These are phyloP conservation scores for Leishmania major DNA, from an alignment of 208 protist genomes.

Conservation along the genomic window DNA sequence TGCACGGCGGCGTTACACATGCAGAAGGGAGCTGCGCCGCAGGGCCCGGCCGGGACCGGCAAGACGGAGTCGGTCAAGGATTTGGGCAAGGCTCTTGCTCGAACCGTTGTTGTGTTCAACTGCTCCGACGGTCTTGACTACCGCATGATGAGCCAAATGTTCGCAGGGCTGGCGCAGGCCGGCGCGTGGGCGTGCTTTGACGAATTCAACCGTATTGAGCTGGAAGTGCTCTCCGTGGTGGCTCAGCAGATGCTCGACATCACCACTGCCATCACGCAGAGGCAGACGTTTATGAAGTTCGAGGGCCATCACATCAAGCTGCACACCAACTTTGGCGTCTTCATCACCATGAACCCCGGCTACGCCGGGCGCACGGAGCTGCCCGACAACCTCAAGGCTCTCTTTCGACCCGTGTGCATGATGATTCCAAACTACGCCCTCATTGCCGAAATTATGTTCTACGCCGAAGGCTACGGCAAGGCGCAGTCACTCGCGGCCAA, in stretches of 20 bases:
- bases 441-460: slow-evolving; percentile 98
- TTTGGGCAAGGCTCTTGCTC: slow-evolving; percentile 89
- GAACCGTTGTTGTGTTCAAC: slow-evolving; percentile 95
- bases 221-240: slow-evolving; percentile 98
- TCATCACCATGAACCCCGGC: slow-evolving; percentile 98
- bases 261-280: slow-evolving; percentile 87
- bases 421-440: slow-evolving; percentile 97
- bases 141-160: slow-evolving; percentile 95
- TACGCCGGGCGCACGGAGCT: slow-evolving; percentile 97
- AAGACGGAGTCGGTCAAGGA: slow-evolving; percentile 98
- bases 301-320: slow-evolving; percentile 93
- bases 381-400: slow-evolving; percentile 97
- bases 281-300: slow-evolving; percentile 83
- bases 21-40: slow-evolving; percentile 92
- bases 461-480: slow-evolving; percentile 96
- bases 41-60: slow-evolving; percentile 96
- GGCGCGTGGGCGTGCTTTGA: slow-evolving; percentile 99
- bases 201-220: slow-evolving; percentile 99
- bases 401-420: slow-evolving; percentile 97
- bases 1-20: slow-evolving; percentile 93
- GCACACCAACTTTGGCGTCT: slow-evolving; percentile 94
- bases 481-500: slow-evolving; percentile 91
- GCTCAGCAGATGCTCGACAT: slow-evolving; percentile 96
- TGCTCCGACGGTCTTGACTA: slow-evolving; percentile 96
- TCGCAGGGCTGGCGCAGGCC: slow-evolving; percentile 93